Evolutionary conservation across 2,329 filamentous ascomycete genomes (phyloP), one percentile per base, ranked within the genome.

Genomic region (Dryadomyces quercivorus): DNA sequence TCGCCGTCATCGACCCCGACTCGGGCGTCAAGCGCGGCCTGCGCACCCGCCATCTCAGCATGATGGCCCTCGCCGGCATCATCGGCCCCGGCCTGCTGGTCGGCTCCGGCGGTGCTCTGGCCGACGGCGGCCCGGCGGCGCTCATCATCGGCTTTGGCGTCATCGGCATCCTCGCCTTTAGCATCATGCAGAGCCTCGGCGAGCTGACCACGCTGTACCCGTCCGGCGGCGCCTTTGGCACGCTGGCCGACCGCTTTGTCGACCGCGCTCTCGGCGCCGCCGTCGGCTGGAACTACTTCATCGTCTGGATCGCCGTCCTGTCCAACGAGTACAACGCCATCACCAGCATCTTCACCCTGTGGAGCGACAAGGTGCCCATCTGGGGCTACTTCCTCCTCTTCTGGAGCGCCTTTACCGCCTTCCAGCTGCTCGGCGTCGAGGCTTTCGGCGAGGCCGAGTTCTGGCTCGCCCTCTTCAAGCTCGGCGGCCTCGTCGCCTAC

Each of bases 391-490:
- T 89, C 56, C 70, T 85, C 34, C 76, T 89, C n/a, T 82, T 89
- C 60, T 89, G 85, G 81, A 77, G 65, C n/a, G 69, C 81, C 0
- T 86, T 90, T 59, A 72, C 84, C 1, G 73, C 70, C 0, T 81
- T 89, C 56, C 86, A 89, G 62, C 73, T 89, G 38, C 71, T 89
- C 1, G 85, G 85, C 1, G 82, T 90, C 1, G 80, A 83, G 61
- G 80, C 83, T 3, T 91, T 89, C 64, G 86, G 86, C 15, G 86
- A 91, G 64, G 81, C 85, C 10, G 87, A 92, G 63, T 89, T 90
- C 63, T 90, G 85, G 84, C 77, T 90, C 55, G 83, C 85, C 0
- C 74, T 85, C 16, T 69, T 89, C 63, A 91, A 91, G 64, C 75
- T 90, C 5, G 65, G 82, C 3, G 84, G 84, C 1, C 70, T 90